Base-by-base conservation (phyloP, 371 early-diverging fungal species). In the Mucor mucedo region DNA sequence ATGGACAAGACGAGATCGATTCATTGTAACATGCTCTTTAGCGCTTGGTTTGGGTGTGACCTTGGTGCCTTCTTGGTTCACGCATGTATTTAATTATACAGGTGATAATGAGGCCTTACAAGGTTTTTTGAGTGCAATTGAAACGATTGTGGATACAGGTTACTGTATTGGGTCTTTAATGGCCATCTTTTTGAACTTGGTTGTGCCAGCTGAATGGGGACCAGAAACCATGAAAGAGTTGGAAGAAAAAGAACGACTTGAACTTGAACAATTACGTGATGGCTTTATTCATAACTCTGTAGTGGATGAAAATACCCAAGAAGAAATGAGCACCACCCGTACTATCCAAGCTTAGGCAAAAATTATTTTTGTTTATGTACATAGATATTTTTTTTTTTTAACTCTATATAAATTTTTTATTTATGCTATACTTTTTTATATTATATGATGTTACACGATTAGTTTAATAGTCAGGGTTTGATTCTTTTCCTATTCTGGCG, bases 1-100 rank as follows among this genome's bases (percentile, higher is more conserved):
- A 21, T 88, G 87, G 87, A 86, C 88, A 4, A 77, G 89, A 50
- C 87, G 89, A 27, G 87, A 87, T 61, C 77, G 89, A 11, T 84
- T 87, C 60, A 87, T 87, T 65, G 80, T 80, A 10, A 82, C 84
- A 6, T 70, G 71, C 14, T 65, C 82, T 4, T 64, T 81, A 38
- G 71, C 79, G 0, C 60, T 88, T 55, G 89, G 87, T 2, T 50
- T 89, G 52, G 89, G 89, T 27, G 82, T 82, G 2, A 73, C 79
- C 0, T 60, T 88, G 35, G 79, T 82, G 2, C 83, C 83, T 9
- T 73, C 71, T 41, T 88, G 87, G 80, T 82, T 87, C 53, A 77
- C 81, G 2, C 76, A 88, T 58, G 80, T 88, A 35, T 74, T 88
- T 55, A 70, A 65, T 27, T 87, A 86, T 66, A 52, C 58, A 9